phyloP scores from a whole-genome alignment of 352 stramenopile genomes.

The Plasmopara halstedii region DNA sequence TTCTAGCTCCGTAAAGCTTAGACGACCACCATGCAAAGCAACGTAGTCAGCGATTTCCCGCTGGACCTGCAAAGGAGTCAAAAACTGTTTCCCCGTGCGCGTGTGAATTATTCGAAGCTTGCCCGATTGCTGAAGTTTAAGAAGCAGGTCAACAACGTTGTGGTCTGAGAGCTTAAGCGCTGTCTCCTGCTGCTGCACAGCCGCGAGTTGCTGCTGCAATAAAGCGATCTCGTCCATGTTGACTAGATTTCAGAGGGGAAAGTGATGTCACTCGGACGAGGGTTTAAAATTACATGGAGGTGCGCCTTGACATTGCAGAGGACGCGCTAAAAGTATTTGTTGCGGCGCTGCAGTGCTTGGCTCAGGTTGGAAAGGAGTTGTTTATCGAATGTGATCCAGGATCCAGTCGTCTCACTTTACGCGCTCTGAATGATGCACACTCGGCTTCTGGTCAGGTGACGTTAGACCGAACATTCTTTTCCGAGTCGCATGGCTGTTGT shows the following conservation, averaged over 20 bases:
- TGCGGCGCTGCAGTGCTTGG: conserved; percentile 67
- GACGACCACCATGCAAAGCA: conserved; percentile 49
- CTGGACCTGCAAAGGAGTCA: conserved; percentile 66
- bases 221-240: conserved; percentile 79
- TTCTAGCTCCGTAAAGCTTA: conserved; percentile 61
- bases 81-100: conserved; percentile 70
- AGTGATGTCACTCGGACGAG: conserved; percentile 4
- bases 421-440: conserved; percentile 77
- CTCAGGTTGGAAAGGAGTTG: conserved; percentile 74
- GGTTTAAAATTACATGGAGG: conserved; percentile 37
- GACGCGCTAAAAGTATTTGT: conserved; percentile 76
- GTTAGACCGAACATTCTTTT: conserved; percentile 69
- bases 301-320: conserved; percentile 63
- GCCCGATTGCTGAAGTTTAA: conserved; percentile 63
- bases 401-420: conserved; percentile 40
- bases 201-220: conserved; percentile 70
- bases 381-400: conserved; percentile 59
- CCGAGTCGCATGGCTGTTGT: conserved; percentile 8
- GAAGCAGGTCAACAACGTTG: conserved; percentile 74
- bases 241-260: too few relatives aligned
- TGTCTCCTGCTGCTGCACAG: conserved; percentile 69
- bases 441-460: conserved; percentile 62
- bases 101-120: conserved; percentile 79
- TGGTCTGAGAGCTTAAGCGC: conserved; percentile 77
- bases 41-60: conserved; percentile 71